Evolutionary conservation across 148 eudicot genomes (phyloP).

Genomic region (Beta vulgaris): DNA sequence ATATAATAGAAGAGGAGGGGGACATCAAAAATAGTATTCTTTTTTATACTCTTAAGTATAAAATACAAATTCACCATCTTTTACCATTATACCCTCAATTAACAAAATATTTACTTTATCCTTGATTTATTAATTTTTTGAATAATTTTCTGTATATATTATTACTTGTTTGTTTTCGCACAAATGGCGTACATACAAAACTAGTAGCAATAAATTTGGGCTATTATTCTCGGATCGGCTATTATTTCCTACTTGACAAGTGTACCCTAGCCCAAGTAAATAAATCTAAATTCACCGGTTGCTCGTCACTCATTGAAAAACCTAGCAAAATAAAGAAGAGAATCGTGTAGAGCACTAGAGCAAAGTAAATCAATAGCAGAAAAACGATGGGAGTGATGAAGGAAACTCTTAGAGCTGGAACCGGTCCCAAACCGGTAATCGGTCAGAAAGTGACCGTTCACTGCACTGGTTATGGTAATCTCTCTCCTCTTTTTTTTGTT

Average conservation of each 20-base stretch:
- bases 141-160: too few species aligned
- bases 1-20: too few species aligned
- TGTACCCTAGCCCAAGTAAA: background rate
- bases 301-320: background rate
- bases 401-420: constrained; percentile 63
- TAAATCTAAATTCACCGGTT: background rate
- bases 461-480: constrained; percentile 86
- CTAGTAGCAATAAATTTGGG: too few species aligned
- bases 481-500: background rate
- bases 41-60: too few species aligned
- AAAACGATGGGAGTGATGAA: constrained; percentile 81
- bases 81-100: too few species aligned
- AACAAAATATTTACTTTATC: too few species aligned
- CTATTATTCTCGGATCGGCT: background rate
- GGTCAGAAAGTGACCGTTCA: constrained; percentile 94
- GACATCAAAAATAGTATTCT: too few species aligned
- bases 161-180: too few species aligned
- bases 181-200: too few species aligned
- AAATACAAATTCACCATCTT: too few species aligned
- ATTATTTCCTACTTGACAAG: background rate
- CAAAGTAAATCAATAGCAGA: background rate
- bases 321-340: constrained; percentile 7
- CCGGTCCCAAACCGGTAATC: constrained; percentile 70
- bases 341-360: background rate
- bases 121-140: too few species aligned